These are phyloP conservation scores for Vigna trinervia DNA, from an alignment of 306 rosid species.

Conservation along the genomic window DNA sequence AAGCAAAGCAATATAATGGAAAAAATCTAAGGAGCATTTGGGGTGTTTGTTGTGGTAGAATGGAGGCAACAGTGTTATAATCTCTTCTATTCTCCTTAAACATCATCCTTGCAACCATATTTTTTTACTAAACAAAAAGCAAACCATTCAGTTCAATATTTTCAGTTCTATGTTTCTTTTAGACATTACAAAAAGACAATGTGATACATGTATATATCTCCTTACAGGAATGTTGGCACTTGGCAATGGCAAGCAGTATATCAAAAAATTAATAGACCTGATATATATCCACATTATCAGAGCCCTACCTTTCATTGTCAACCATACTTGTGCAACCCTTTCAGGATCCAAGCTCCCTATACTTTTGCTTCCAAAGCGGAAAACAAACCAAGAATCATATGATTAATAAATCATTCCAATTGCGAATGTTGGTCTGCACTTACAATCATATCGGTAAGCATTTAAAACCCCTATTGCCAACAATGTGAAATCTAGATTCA, in stretches of 20 bases:
- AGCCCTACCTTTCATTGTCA: background rate
- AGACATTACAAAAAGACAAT: no score
- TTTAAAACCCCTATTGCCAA: conserved; percentile 20
- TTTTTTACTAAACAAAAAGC: no score
- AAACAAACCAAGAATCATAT: background rate
- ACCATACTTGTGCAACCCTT: background rate
- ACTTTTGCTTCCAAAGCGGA: background rate
- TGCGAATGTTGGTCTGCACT: background rate
- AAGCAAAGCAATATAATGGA: conserved; percentile 1
- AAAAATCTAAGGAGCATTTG: background rate
- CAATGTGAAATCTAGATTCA: conserved; percentile 24
- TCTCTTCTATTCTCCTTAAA: background rate
- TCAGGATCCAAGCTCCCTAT: background rate
- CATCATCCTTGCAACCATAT: no score
- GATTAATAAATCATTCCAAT: background rate
- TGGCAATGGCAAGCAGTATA: no score
- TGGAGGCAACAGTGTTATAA: background rate
- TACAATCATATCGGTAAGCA: background rate
- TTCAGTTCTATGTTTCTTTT: no score
- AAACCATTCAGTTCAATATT: no score
- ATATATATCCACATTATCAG: background rate
- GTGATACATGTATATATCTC: no score
- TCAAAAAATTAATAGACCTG: background rate
- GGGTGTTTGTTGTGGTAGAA: background rate
- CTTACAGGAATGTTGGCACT: no score